Evolutionary conservation across 768 basidiomycete species (phyloP).

Genomic region (Suillus plorans): DNA sequence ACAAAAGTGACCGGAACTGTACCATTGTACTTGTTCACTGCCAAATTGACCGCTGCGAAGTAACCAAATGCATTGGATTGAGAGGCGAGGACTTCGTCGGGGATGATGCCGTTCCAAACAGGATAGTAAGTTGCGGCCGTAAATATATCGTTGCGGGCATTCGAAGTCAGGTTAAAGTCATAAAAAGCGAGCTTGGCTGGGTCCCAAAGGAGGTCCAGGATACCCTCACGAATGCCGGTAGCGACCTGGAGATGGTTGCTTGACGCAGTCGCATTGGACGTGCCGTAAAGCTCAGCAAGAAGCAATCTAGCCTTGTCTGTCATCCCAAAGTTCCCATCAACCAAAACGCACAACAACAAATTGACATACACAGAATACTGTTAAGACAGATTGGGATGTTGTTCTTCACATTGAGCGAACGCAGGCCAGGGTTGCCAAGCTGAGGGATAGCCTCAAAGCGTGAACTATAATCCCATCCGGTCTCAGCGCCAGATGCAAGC

Average conservation of each 20-base stretch:
- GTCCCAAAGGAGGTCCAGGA: slow-evolving; percentile 90
- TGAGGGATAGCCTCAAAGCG: slow-evolving; percentile 42
- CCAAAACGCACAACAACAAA: slow-evolving; percentile 10
- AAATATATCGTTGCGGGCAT: slow-evolving; percentile 63
- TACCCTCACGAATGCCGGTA: slow-evolving; percentile 55
- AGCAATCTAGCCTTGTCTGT: slow-evolving; percentile 63
- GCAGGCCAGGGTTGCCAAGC: slow-evolving; percentile 52
- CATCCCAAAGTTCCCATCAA: neutral
- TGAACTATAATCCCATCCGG: slow-evolving; percentile 49
- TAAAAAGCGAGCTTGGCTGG: slow-evolving; percentile 81
- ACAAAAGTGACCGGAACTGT: slow-evolving; percentile 81
- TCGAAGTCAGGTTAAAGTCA: slow-evolving; percentile 79
- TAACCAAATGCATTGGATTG: slow-evolving; percentile 62
- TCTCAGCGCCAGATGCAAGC: slow-evolving; percentile 86
- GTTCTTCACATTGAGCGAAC: slow-evolving; percentile 68
- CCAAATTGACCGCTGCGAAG: slow-evolving; percentile 75
- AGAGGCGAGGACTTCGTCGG: slow-evolving; percentile 60
- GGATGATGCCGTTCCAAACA: slow-evolving; percentile 84
- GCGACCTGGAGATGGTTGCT: slow-evolving; percentile 57
- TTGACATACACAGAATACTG: slow-evolving; percentile 72
- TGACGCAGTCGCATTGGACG: slow-evolving; percentile 42
- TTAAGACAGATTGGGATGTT: slow-evolving; percentile 79
- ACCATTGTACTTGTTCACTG: slow-evolving; percentile 85
- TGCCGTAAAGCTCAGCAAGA: slow-evolving; percentile 59
- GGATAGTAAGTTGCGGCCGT: slow-evolving; percentile 82